Evolutionary conservation across 1,139 yeast genomes (phyloP).

Genomic region (Pichia norvegensis): DNA sequence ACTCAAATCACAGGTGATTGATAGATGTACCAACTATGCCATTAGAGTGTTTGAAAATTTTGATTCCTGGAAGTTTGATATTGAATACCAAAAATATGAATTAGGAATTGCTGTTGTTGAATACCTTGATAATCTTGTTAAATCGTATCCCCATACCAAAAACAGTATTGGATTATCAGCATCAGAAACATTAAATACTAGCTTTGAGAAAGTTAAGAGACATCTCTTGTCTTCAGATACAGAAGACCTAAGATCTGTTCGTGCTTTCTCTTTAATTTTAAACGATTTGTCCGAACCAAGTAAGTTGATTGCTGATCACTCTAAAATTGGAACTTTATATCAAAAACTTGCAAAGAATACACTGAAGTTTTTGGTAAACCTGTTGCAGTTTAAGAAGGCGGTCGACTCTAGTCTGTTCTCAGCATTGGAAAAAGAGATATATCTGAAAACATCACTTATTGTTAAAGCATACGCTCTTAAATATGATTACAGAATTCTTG

Average conservation of each 20-base stretch:
- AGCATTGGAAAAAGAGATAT: slow-evolving; percentile 55
- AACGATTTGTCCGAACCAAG: slow-evolving; percentile 34
- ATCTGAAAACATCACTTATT: slow-evolving; percentile 46
- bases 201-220: slow-evolving; percentile 44
- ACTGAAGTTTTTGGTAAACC: slow-evolving; percentile 35
- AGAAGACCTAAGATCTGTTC: slow-evolving; percentile 47
- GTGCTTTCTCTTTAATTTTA: slow-evolving; percentile 47
- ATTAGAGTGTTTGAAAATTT: slow-evolving; percentile 69
- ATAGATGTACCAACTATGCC: slow-evolving; percentile 49
- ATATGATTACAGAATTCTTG: slow-evolving; percentile 40
- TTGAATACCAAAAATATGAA: slow-evolving; percentile 50
- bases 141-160: slow-evolving; percentile 21
- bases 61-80: slow-evolving; percentile 57
- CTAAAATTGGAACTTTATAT: slow-evolving; percentile 9
- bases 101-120: slow-evolving; percentile 53
- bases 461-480: slow-evolving; percentile 52
- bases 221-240: slow-evolving; percentile 50
- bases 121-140: slow-evolving; percentile 49
- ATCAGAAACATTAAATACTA: slow-evolving; percentile 41
- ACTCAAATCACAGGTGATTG: slow-evolving; percentile 48
- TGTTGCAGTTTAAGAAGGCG: slow-evolving; percentile 49
- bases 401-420: slow-evolving; percentile 45
- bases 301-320: background rate
- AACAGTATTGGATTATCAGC: slow-evolving; percentile 7
- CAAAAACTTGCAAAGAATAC: slow-evolving; percentile 38